A percentile compares a stretch with the other conserved stretches of the same genome.
phyloP scores from a whole-genome alignment of 2,329 filamentous ascomycete species.

The Didymosphaeria variabile region DNA sequence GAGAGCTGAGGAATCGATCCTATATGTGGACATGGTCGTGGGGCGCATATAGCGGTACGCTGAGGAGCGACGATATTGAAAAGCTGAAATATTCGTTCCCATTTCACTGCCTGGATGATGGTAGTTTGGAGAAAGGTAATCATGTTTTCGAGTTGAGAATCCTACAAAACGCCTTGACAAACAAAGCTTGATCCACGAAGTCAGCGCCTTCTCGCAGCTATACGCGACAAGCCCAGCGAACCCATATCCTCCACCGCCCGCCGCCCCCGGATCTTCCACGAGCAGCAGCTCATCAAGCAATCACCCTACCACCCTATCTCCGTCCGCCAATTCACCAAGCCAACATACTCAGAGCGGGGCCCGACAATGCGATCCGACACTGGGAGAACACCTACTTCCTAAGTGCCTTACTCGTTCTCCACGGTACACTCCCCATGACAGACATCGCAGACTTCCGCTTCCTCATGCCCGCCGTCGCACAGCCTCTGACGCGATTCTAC shows the following conservation, averaged over 20 bases:
- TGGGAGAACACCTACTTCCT: neutral
- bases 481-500: neutral
- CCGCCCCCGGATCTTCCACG: slow-evolving; percentile 4
- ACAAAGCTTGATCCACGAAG: neutral
- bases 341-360: neutral
- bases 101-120: no score
- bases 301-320: neutral
- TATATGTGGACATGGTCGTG: no score
- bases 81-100: no score
- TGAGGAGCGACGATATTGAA: no score
- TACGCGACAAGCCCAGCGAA: neutral
- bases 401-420: neutral
- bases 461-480: neutral
- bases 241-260: neutral
- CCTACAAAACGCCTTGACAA: neutral
- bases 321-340: neutral
- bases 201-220: neutral
- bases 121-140: no score
- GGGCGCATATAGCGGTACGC: no score
- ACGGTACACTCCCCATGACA: neutral
- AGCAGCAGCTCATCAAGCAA: neutral
- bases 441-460: neutral
- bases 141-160: no score
- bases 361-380: neutral
- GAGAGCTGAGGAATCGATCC: no score